A percentile compares a stretch with the other conserved stretches of the same genome.
Evolutionary conservation across 2,329 filamentous ascomycete genomes (phyloP).

Genomic region (Fusarium oligoseptatum): DNA sequence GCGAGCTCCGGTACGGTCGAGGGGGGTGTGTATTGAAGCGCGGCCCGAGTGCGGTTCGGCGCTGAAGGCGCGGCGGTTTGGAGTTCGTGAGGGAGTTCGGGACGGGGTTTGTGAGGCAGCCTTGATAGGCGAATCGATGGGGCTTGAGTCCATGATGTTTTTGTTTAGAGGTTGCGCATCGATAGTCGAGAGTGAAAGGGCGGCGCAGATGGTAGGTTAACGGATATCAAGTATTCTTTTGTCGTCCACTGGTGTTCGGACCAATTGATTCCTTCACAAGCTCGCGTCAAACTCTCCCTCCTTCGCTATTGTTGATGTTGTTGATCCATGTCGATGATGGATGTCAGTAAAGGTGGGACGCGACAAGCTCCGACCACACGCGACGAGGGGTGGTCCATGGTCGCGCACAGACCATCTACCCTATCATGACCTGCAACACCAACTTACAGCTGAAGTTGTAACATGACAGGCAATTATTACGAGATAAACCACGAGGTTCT

Average conservation of each 20-base stretch:
- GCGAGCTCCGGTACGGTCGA: constrained; percentile 52
- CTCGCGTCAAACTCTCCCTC: not conserved
- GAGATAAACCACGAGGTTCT: not conserved
- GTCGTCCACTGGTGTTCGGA: not conserved
- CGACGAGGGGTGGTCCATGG: constrained; percentile 18
- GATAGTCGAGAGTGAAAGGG: not conserved
- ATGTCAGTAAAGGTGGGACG: constrained; percentile 29
- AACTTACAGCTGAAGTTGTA: not conserved
- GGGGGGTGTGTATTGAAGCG: constrained; percentile 57
- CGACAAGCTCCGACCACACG: constrained; percentile 28
- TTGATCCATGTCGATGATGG: constrained; percentile 38
- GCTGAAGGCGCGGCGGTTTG: constrained; percentile 46
- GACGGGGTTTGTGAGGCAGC: constrained; percentile 27
- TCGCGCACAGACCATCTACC: constrained; percentile 29
- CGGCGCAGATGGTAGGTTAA: not conserved
- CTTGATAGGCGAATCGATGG: constrained; percentile 27
- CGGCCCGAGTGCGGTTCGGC: constrained; percentile 57
- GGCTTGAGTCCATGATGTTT: constrained; percentile 36
- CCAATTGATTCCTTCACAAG: not conserved
- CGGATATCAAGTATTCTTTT: not conserved
- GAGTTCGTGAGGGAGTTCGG: constrained; percentile 46
- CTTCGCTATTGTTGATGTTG: constrained; percentile 23
- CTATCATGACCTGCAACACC: not conserved
- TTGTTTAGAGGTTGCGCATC: constrained; percentile 23
- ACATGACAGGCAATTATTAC: not conserved